A percentile compares a stretch with the other conserved stretches of the same genome.
Conservation (phyloP, 352 stramenopile genomes). For the Phytophthora gonapodyides region DNA sequence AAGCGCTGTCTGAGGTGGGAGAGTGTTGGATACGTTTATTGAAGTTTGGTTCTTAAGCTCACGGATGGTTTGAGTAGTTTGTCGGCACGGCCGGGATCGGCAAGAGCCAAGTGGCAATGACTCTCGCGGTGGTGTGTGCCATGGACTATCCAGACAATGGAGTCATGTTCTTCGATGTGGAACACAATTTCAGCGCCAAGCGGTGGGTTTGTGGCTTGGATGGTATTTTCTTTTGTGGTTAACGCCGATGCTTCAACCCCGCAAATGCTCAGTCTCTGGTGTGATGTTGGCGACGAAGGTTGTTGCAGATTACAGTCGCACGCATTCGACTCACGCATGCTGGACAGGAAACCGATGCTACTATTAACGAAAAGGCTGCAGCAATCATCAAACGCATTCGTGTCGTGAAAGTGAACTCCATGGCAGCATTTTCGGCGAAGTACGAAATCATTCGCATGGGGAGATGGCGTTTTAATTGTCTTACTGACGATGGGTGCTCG, state of each 20-base stretch:
- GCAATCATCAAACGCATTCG: constrained; percentile 49
- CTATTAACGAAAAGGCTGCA: constrained; percentile 26
- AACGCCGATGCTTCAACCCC: no score
- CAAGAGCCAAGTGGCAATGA: constrained; percentile 80
- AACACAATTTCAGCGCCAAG: constrained; percentile 77
- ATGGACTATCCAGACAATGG: constrained; percentile 60
- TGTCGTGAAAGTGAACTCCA: constrained; percentile 43
- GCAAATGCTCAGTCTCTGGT: not conserved
- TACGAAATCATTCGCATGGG: constrained; percentile 24
- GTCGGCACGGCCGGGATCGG: constrained; percentile 71
- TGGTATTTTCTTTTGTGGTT: not conserved
- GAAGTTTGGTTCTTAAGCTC: not conserved
- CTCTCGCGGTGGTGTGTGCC: constrained; percentile 68
- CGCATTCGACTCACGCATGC: constrained; percentile 33
- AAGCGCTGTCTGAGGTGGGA: constrained; percentile 58
- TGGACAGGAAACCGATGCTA: constrained; percentile 16
- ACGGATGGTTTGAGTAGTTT: constrained; percentile 43
- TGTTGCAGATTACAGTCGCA: constrained; percentile 52
- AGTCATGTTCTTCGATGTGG: constrained; percentile 74
- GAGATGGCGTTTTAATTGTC: no score
- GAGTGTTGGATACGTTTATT: not conserved
- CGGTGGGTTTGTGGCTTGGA: constrained; percentile 33
- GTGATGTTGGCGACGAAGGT: constrained; percentile 23
- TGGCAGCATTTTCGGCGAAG: constrained; percentile 49
- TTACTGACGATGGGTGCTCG: not conserved